Base-by-base conservation (phyloP, 345 rosid species). In the Eucalyptus brandiana region DNA sequence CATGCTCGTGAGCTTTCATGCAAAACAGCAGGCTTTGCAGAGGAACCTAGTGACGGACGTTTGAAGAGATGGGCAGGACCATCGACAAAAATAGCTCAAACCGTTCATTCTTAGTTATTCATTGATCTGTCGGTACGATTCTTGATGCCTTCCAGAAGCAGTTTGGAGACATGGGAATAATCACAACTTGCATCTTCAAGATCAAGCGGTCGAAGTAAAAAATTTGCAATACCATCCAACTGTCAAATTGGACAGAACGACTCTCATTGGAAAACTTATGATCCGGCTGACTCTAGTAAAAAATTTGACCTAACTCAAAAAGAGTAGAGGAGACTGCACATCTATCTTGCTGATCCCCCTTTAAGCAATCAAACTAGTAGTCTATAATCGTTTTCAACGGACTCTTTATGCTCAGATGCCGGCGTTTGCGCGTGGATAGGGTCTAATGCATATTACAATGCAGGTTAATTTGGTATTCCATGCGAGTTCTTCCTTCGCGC, bases 41-140 rank as follows among this genome's bases (percentile, higher is more conserved):
- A 0, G 11, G 76, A 0, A 65, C 37, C 17, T 15, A 65, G 21
- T 65, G 18, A n/a, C 9, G 6, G n/a, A 11, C 19, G 3, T 65
- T 65, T 30, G 72, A n/a, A 65, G 72, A 65, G 72, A 30, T 32
- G 34, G 3, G 11, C 5, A 2, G 34, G 72, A 30, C 34, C n/a
- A n/a, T 15, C 1, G 6, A 65, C 76, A n/a, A 65, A 65, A 65
- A 14, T n/a, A 65, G 40, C 76, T 65, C 40, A 12, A n/a, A 28
- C 32, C 10, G 0, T 65, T 65, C 76, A n/a, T 8, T 65, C 76
- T 8, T 65, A n/a, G 37, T n/a, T 21, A 16, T 65, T 65, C 21
- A 65, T 65, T 2, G 76, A 65, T 15, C 76, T 1, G 3, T 65
- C 40, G 11, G 2, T 7, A n/a, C 3, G 21, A 65, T 65, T 30